Evolutionary conservation across 2,329 filamentous ascomycete species (phyloP).

Genomic region (Epichloe bromicola): DNA sequence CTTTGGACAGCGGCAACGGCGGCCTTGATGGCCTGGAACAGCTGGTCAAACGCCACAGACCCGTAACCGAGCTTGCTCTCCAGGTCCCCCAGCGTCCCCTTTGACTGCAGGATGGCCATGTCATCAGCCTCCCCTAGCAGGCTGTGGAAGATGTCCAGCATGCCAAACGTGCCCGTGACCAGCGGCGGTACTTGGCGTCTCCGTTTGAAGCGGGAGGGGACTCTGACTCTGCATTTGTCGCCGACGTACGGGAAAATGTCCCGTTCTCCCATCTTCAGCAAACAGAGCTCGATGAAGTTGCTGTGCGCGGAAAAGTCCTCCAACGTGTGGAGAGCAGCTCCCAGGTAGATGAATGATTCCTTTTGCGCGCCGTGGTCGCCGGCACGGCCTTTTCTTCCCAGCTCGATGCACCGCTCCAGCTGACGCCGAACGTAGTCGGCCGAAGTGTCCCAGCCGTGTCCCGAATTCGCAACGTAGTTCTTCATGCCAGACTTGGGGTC

Average conservation of each 20-base stretch:
- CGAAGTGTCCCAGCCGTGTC: slow-evolving; percentile 68
- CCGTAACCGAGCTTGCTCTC: slow-evolving; percentile 61
- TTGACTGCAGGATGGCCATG: slow-evolving; percentile 32
- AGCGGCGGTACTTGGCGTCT: slow-evolving; percentile 50
- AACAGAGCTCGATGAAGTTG: slow-evolving; percentile 61
- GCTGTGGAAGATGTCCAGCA: slow-evolving; percentile 63
- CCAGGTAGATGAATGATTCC: slow-evolving; percentile 57
- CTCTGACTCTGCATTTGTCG: slow-evolving; percentile 10
- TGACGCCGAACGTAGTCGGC: slow-evolving; percentile 65
- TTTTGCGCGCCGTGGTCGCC: slow-evolving; percentile 41
- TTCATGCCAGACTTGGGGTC: slow-evolving; percentile 75
- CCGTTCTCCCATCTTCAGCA: slow-evolving; percentile 54
- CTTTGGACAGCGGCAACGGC: slow-evolving; percentile 14
- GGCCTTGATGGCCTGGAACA: slow-evolving; percentile 15
- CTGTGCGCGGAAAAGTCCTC: slow-evolving; percentile 56
- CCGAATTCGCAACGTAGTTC: slow-evolving; percentile 82
- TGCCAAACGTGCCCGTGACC: slow-evolving; percentile 41
- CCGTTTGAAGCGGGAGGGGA: slow-evolving; percentile 38
- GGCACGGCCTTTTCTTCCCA: slow-evolving; percentile 52
- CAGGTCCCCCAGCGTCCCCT: slow-evolving; percentile 53
- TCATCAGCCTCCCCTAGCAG: slow-evolving; percentile 36
- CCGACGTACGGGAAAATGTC: slow-evolving; percentile 46
- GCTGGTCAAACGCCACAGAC: slow-evolving; percentile 20
- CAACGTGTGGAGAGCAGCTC: slow-evolving; percentile 58
- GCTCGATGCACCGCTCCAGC: slow-evolving; percentile 55